Evolutionary conservation across 2,329 filamentous ascomycete species (phyloP), one percentile per base, ranked within the genome.

Genomic region (Hortaea werneckii): DNA sequence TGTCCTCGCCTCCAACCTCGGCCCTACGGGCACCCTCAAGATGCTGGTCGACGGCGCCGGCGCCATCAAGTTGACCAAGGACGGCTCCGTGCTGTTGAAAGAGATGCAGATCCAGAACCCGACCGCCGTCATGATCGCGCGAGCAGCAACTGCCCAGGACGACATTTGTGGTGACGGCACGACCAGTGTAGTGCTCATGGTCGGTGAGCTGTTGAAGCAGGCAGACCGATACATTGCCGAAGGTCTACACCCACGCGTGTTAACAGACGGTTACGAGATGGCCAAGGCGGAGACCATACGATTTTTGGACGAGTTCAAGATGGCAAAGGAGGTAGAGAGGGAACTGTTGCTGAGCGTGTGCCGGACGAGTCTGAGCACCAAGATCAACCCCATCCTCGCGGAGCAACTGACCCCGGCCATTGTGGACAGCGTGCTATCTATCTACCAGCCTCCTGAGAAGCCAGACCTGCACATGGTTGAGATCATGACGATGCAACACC

Each of bases 401-500:
- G 82, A 89, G 64, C 86, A 89, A 65, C 81, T 98, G 51, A 96
- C 89, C 0, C 88, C 92, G 47, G 85, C 87, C 59, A 95, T 98
- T 61, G 92, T 96, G 61, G 92, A 98, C 65, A 86, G 92, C 49
- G 92, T 98, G 41, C 81, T 98, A 47, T 80, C 92, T 54, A 98
- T 98, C 66, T 89, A 95, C 74, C 78, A 88, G 66, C 74, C 86
- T 12, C 87, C 87, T 27, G 81, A 80, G 52, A 96, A 96, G 73
- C 94, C 94, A 46, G 92, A 98, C 70, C 70, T 98, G 62, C 90
- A 96, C 74, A 98, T 98, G 92, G 78, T 98, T 56, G 92, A 98
- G 71, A 96, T 98, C 60, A 98, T 98, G 92, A 96, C 94, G 67
- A 96, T 98, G 90, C 92, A 98, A 73, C 92, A 98, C 73, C 85